phyloP scores from a whole-genome alignment of 164 flowering plant genomes.

The Nelumbo lutea region DNA sequence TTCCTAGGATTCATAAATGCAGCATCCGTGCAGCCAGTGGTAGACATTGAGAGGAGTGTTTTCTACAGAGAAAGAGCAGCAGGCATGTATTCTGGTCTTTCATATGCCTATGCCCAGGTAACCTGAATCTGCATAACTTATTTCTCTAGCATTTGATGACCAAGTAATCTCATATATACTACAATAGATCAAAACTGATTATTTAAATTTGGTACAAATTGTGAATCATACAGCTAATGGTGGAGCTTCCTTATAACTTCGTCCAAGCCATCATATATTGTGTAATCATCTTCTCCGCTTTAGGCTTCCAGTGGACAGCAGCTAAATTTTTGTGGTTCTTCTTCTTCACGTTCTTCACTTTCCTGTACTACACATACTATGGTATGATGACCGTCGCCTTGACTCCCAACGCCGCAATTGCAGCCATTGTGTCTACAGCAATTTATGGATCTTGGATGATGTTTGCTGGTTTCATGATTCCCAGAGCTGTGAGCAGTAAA shows the following conservation, averaged over 20 bases:
- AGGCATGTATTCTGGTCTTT: slow-evolving; percentile 20
- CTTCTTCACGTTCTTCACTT: slow-evolving; percentile 29
- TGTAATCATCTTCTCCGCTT: slow-evolving; percentile 19
- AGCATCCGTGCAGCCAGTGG: slow-evolving; percentile 21
- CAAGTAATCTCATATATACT: background rate
- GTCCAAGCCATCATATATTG: slow-evolving; percentile 21
- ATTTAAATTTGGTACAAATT: background rate
- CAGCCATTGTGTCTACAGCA: slow-evolving; percentile 21
- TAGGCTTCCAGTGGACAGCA: slow-evolving; percentile 24
- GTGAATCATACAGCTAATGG: slow-evolving; percentile 18
- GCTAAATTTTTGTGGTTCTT: slow-evolving; percentile 31
- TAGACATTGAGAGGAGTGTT: slow-evolving; percentile 23
- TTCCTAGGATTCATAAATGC: slow-evolving; percentile 19
- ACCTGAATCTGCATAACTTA: background rate
- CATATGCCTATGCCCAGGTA: slow-evolving; percentile 24
- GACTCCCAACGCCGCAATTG: slow-evolving; percentile 22
- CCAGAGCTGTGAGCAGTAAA: slow-evolving; percentile 20
- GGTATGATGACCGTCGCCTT: slow-evolving; percentile 34
- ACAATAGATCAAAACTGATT: background rate
- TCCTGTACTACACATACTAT: slow-evolving; percentile 32
- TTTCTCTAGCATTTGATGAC: background rate
- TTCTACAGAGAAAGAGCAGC: slow-evolving; percentile 25
- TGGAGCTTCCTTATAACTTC: slow-evolving; percentile 26
- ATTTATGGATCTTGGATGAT: slow-evolving; percentile 31
- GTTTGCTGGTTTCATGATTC: slow-evolving; percentile 29